These are phyloP conservation scores for Cephalotrichum gorgonifer DNA, from an alignment of 2,329 filamentous ascomycete genomes.

Conservation along the genomic window DNA sequence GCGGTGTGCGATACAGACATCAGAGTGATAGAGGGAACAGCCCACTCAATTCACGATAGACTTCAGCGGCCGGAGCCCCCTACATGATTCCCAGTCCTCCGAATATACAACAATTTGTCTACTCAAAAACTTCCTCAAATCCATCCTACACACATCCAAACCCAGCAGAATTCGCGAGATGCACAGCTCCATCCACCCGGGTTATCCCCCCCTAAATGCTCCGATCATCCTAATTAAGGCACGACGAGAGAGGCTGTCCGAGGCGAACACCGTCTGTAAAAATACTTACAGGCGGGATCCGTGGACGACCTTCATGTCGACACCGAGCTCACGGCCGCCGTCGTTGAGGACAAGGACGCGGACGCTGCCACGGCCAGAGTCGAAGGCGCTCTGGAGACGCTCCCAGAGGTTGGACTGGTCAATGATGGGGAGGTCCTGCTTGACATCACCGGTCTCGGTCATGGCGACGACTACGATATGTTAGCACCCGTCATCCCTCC, in stretches of 20 bases:
- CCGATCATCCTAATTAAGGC: not conserved
- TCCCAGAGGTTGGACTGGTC: constrained; percentile 85
- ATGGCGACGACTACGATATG: constrained; percentile 67
- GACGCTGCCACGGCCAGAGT: constrained; percentile 85
- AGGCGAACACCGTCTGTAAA: not conserved
- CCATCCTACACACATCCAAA: constrained; percentile 3
- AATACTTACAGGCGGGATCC: constrained; percentile 50
- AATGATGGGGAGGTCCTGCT: constrained; percentile 86
- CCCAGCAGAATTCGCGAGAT: not conserved
- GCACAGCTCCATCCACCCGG: not conserved
- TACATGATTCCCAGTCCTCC: not conserved
- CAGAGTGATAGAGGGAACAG: not conserved
- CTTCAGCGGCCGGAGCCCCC: not conserved
- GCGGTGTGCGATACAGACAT: not conserved
- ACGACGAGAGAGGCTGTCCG: not conserved
- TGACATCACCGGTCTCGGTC: constrained; percentile 98
- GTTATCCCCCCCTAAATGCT: not conserved
- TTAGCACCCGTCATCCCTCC: not conserved
- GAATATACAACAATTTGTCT: not conserved
- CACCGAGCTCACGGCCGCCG: constrained; percentile 83
- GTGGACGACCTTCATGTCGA: constrained; percentile 99
- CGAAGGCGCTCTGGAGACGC: constrained; percentile 75
- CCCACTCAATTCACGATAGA: constrained; percentile 4
- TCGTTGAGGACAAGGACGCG: constrained; percentile 95
- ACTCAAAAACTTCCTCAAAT: not conserved